These are phyloP conservation scores for Tolypocladium amazonense DNA, from an alignment of 2,329 filamentous ascomycete genomes.

Conservation along the genomic window DNA sequence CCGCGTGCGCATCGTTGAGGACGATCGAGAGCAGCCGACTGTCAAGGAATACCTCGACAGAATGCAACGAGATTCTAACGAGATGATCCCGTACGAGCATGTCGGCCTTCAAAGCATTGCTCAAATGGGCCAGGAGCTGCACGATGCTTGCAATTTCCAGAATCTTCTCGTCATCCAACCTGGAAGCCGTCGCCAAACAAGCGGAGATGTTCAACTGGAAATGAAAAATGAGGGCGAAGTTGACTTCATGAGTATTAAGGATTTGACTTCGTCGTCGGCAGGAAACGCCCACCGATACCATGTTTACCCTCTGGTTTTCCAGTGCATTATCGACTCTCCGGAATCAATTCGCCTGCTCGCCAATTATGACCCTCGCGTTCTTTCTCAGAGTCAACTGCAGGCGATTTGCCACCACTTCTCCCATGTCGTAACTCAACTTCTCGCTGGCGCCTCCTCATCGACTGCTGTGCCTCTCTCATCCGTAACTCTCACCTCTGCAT, in stretches of 20 bases:
- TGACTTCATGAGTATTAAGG: neutral
- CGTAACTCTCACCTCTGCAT: neutral
- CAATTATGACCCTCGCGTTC: neutral
- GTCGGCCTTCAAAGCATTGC: conserved; percentile 7
- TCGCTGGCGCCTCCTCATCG: neutral
- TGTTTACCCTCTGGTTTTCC: neutral
- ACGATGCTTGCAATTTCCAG: conserved; percentile 1
- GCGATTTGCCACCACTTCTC: conserved; percentile 2
- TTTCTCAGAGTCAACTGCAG: neutral
- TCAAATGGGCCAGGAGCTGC: neutral
- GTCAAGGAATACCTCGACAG: conserved; percentile 6
- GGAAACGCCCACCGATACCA: neutral
- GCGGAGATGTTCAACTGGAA: neutral
- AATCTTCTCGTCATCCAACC: conserved; percentile 1
- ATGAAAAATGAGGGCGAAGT: neutral
- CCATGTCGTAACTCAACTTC: conserved; percentile 1
- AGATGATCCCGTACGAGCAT: conserved; percentile 9
- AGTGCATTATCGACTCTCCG: neutral
- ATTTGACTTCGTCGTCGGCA: neutral
- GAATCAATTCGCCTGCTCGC: neutral
- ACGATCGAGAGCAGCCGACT: conserved; percentile 1
- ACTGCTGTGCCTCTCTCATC: neutral
- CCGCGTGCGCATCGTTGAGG: neutral
- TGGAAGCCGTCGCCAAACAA: neutral
- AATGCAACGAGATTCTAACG: conserved; percentile 8